phyloP scores from a whole-genome alignment of 2,329 filamentous ascomycete genomes.

The Sclerotinia sclerotiorum region DNA sequence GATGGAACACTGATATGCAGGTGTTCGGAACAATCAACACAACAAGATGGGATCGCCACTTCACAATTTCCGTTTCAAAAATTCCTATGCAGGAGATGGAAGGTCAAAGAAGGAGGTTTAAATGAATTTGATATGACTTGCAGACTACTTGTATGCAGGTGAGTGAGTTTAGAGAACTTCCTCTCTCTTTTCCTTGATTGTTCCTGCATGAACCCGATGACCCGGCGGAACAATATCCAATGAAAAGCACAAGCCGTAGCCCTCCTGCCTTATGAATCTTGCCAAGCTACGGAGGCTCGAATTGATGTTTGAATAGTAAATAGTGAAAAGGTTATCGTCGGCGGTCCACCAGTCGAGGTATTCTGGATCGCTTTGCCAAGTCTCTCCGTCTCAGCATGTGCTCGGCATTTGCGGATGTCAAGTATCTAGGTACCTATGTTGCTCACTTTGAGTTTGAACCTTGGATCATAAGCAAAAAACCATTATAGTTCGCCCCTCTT shows the following conservation, averaged over 20 bases:
- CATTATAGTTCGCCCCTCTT: neutral
- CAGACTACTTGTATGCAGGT: conserved; percentile 27
- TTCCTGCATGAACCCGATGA: conserved; percentile 16
- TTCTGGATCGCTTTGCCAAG: neutral
- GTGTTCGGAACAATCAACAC: neutral
- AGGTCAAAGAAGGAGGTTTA: conserved; percentile 21
- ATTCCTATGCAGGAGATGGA: conserved; percentile 24
- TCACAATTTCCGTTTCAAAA: conserved; percentile 27
- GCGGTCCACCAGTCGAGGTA: neutral
- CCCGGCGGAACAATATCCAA: neutral
- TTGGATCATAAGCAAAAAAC: neutral
- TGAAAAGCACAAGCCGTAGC: neutral
- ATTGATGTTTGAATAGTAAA: neutral
- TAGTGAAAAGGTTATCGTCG: neutral
- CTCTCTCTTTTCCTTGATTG: neutral
- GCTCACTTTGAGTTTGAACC: conserved; percentile 1
- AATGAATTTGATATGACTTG: conserved; percentile 31
- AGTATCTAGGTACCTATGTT: neutral
- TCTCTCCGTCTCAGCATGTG: neutral
- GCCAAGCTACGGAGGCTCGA: conserved; percentile 1
- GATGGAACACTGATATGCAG: conserved; percentile 5
- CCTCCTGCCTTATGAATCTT: neutral
- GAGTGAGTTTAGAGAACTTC: neutral
- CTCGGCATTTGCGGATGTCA: conserved; percentile 7
- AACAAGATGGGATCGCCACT: neutral